Evolutionary conservation across 192 early-diverging fungal species (phyloP).

Genomic region (Cetraspora pellucida): DNA sequence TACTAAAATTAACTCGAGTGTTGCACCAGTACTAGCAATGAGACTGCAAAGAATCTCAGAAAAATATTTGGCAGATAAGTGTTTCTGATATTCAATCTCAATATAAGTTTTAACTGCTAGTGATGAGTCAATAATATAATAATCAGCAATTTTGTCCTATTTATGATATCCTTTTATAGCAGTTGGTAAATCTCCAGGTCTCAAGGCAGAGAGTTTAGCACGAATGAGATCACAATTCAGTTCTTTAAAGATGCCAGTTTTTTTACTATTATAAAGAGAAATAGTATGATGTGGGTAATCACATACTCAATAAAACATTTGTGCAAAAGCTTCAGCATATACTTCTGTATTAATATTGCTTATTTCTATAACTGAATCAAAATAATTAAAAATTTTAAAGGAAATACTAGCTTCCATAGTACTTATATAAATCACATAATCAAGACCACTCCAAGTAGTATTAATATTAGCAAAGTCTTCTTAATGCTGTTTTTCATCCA

Average conservation of each 20-base stretch:
- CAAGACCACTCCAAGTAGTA: constrained; percentile 32
- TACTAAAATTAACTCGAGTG: constrained; percentile 21
- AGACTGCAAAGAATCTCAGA: constrained; percentile 29
- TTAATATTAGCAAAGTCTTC: constrained; percentile 27
- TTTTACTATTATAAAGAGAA: constrained; percentile 32
- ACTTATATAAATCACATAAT: constrained; percentile 28
- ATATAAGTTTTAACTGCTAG: constrained; percentile 28
- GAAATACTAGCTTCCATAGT: not conserved
- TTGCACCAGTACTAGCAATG: constrained; percentile 18
- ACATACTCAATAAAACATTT: constrained; percentile 9
- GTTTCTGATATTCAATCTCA: constrained; percentile 27
- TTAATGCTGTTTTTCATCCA: constrained; percentile 26
- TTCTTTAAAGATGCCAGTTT: constrained; percentile 24
- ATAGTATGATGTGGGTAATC: constrained; percentile 7
- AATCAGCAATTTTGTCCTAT: constrained; percentile 28
- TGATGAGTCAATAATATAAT: constrained; percentile 13
- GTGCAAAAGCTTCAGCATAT: constrained; percentile 26
- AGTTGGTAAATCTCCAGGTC: constrained; percentile 29
- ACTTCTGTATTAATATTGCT: constrained; percentile 26
- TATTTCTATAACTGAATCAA: constrained; percentile 29
- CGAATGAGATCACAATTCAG: constrained; percentile 24
- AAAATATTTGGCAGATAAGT: constrained; percentile 32
- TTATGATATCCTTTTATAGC: constrained; percentile 11
- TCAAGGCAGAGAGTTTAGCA: constrained; percentile 27
- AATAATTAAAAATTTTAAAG: constrained; percentile 12